These are phyloP conservation scores for Monilinia fructicola DNA, from an alignment of 2,329 filamentous ascomycete genomes.

Conservation along the genomic window DNA sequence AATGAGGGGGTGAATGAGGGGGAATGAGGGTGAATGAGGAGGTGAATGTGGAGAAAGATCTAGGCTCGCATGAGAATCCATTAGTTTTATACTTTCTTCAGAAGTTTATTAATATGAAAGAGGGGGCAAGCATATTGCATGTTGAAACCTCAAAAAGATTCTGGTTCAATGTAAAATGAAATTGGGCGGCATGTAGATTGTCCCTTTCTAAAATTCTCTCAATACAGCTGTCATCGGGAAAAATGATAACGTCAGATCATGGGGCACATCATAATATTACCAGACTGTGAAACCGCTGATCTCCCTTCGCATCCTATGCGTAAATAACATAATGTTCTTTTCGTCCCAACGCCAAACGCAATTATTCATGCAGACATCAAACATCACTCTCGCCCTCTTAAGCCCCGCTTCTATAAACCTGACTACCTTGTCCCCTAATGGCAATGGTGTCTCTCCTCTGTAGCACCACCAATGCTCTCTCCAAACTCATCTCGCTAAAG, in stretches of 20 bases:
- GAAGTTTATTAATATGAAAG: background rate
- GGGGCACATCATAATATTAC: background rate
- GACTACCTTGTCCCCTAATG: slow-evolving; percentile 72
- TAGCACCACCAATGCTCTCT: slow-evolving; percentile 80
- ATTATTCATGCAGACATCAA: slow-evolving; percentile 13
- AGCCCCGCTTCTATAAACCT: slow-evolving; percentile 72
- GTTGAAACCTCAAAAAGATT: background rate
- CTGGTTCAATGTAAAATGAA: background rate
- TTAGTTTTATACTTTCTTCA: no score
- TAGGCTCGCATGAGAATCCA: no score
- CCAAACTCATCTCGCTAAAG: slow-evolving; percentile 83
- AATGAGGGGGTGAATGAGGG: background rate
- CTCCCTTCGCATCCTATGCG: background rate
- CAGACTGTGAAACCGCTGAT: background rate
- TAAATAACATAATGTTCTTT: slow-evolving; percentile 3
- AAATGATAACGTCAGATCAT: background rate
- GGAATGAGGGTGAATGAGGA: background rate
- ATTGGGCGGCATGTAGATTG: background rate
- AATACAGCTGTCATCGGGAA: background rate
- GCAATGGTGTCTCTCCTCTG: slow-evolving; percentile 85
- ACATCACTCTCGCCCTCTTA: slow-evolving; percentile 40
- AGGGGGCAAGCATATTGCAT: background rate
- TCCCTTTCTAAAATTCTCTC: background rate
- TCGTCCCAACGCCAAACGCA: slow-evolving; percentile 15
- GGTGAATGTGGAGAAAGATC: background rate